phyloP scores from a whole-genome alignment of 148 eudicot species.

The Dysphania ambrosioides region DNA sequence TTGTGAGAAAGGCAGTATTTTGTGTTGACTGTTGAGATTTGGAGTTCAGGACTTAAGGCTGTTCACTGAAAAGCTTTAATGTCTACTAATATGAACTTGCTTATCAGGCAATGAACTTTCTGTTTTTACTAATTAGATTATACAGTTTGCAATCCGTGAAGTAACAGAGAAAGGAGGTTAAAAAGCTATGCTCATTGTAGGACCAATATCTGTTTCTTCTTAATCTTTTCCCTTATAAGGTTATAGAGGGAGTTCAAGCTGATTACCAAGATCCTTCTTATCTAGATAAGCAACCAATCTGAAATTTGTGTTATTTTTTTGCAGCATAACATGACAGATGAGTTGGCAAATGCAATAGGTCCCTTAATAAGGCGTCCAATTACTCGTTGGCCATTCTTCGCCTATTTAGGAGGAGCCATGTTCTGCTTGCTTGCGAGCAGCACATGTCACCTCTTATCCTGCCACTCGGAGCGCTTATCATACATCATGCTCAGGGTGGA shows the following conservation, averaged over 20 bases:
- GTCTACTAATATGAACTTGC: no score
- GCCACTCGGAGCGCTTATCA: constrained; percentile 74
- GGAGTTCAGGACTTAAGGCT: background rate
- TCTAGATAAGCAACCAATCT: background rate
- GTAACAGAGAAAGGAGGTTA: background rate
- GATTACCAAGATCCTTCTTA: background rate
- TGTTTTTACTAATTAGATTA: no score
- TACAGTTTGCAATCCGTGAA: background rate
- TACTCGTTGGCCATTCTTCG: constrained; percentile 93
- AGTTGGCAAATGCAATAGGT: constrained; percentile 62
- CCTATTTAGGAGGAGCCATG: constrained; percentile 96
- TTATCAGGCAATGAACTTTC: no score
- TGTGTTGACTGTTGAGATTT: background rate
- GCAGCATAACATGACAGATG: constrained; percentile 65
- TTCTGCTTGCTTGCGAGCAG: constrained; percentile 92
- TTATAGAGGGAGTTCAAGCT: background rate
- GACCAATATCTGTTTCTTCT: background rate
- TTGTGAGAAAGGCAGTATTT: background rate
- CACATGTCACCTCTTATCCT: constrained; percentile 76
- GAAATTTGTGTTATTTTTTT: constrained; percentile 1
- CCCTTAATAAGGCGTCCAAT: constrained; percentile 66
- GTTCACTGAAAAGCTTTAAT: background rate
- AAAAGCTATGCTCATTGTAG: background rate
- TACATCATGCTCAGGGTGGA: constrained; percentile 85
- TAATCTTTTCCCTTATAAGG: background rate